Base-by-base conservation (phyloP, 805 yeast species). In the Candida ficus region DNA sequence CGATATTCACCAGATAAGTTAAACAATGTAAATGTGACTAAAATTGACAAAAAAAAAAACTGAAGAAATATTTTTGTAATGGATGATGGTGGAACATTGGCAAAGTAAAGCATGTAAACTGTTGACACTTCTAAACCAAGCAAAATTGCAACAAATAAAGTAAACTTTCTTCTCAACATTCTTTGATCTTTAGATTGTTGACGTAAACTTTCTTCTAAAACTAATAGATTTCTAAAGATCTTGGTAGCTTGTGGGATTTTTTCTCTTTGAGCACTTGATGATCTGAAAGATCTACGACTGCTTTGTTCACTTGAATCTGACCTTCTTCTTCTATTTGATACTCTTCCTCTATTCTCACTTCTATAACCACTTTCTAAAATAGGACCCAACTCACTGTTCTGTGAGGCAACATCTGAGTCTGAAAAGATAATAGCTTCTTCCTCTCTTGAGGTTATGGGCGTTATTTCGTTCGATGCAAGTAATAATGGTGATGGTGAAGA, bases 1-100 rank as follows among this genome's bases (percentile, higher is more conserved):
- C 76, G 76, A 61, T 91, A 93, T 63, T 89, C 93, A 1, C 99
- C 99, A 19, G 95, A 82, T 27, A 91, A 62, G 54, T 84, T 89
- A 62, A 87, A 91, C 32, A 91, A 66, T 20, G 78, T 71, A 41
- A 89, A 63, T 0, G 96, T 84, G 16, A 90, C 77, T 22, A 75
- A 50, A 16, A 77, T 71, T 38, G 82, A 80, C 14, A 82, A 66
- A 4, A 85, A 71, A 12, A 78, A 56, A 36, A 86, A 77, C 55
- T 79, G 64, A 17, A 71, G 54, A 19, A 64, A 50, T 29, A 64
- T 55, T 19, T 61, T 60, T 43, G 65, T 63, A 5, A 67, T 47
- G 0, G 73, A 67, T 7, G 66, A 52, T 1, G 77, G 44, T 63
- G 65, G 32, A 55, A 54, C 44, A 66, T 70, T 43, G 67, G 61